Conservation (phyloP, 164 flowering plant species). For the Cinnamomum micranthum region DNA sequence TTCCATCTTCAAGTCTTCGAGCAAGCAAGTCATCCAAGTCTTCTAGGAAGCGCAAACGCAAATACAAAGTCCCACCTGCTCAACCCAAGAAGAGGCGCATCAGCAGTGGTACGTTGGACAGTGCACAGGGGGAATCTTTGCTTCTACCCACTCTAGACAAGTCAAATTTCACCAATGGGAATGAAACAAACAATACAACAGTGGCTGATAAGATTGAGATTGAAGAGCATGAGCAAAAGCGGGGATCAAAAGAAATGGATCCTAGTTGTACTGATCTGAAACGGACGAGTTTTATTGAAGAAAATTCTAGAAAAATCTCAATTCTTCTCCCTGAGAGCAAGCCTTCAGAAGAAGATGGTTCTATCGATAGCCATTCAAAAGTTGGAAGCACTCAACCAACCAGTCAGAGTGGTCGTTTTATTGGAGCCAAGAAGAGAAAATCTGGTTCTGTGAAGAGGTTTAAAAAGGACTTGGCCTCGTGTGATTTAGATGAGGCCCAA, state of each 20-base stretch:
- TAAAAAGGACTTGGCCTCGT: constrained; percentile 36
- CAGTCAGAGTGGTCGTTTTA: constrained; percentile 37
- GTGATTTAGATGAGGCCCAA: constrained; percentile 20
- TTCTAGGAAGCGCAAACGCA: constrained; percentile 46
- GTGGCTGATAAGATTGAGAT: neutral
- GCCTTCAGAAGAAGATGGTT: constrained; percentile 28
- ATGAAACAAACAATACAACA: neutral
- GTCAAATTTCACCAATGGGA: constrained; percentile 7
- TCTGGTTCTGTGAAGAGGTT: constrained; percentile 83
- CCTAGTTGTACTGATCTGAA: constrained; percentile 47
- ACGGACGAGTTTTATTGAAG: constrained; percentile 21
- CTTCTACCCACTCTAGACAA: constrained; percentile 23
- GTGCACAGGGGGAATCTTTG: constrained; percentile 14
- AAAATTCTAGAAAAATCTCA: constrained; percentile 23
- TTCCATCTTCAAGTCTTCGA: constrained; percentile 30
- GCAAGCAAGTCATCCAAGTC: constrained; percentile 41
- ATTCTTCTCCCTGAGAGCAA: constrained; percentile 28
- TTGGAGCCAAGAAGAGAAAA: constrained; percentile 76
- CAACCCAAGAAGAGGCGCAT: constrained; percentile 69
- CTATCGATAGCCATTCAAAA: constrained; percentile 27
- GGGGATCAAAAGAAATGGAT: constrained; percentile 36
- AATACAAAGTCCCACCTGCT: constrained; percentile 33
- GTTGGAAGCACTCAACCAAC: constrained; percentile 25
- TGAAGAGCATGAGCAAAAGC: constrained; percentile 13
- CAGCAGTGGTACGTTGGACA: constrained; percentile 1